Base-by-base conservation (phyloP, 2,329 filamentous ascomycete genomes). In the Apiospora koreana region DNA sequence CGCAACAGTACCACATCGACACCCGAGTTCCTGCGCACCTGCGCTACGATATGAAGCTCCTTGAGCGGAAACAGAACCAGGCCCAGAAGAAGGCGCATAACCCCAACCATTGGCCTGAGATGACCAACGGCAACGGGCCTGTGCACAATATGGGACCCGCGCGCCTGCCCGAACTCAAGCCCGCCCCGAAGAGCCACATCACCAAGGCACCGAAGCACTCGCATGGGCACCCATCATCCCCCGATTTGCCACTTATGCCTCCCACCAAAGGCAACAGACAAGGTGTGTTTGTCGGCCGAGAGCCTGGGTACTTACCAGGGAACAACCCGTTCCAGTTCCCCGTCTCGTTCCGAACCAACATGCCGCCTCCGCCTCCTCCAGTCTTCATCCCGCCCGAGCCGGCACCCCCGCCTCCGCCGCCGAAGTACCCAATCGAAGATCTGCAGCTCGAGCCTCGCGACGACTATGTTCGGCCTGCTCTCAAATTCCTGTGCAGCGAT, bases 351-450 rank as follows among this genome's bases (percentile, higher is more conserved):
- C 82, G 81, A 43, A 79, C 83, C 46, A 83, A 83, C 72, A 83
- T 70, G 83, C 58, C 85, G 78, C 71, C 83, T 76, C 78, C 86
- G 65, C 82, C 86, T 38, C 54, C 54, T 84, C 84, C 84, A 28
- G 74, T 80, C 31, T 78, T 76, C 69, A 66, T 76, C n/a, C 78
- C 81, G 67, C 81, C 82, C 7, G 86, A 85, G n/a, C 84, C 86
- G 1, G 89, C 89, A 3, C 88, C 91, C 0, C 89, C 91, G 8
- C 92, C 93, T 2, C 93, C 93, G 0, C 89, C 91, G 1, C 92
- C 96, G 72, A 98, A 97, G 79, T 98, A 98, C 79, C 96, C 96
- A 0, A 97, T 97, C 72, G 96, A 99, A 77, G 96, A 99, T 81
- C 83, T 98, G 66, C 93, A 97, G 74, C 86, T 98, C 31, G 87